phyloP scores from a whole-genome alignment of 768 basidiomycete genomes.

The Cytidiella melzeri region DNA sequence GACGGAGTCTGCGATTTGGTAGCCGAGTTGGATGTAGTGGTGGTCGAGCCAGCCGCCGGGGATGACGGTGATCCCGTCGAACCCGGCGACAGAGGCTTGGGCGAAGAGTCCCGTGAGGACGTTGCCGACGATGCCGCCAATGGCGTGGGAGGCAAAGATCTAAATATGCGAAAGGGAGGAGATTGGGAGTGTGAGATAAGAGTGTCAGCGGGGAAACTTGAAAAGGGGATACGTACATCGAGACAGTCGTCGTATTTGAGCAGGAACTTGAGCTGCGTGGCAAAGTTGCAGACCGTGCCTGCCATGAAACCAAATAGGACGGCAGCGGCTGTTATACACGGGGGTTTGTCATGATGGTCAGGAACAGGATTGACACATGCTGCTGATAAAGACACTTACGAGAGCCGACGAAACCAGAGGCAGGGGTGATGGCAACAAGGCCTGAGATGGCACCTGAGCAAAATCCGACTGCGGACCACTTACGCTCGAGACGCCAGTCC shows the following conservation, averaged over 20 bases:
- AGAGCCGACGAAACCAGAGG: conserved; percentile 72
- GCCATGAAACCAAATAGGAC: conserved; percentile 83
- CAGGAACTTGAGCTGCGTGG: conserved; percentile 90
- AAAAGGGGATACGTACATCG: conserved; percentile 46
- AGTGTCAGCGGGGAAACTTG: background rate
- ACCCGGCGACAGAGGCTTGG: conserved; percentile 68
- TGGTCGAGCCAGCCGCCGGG: conserved; percentile 86
- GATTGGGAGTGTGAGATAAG: no score
- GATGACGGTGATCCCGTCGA: conserved; percentile 66
- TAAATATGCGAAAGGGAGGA: conserved; percentile 23
- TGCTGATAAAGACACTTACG: conserved; percentile 36
- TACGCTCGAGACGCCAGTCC: conserved; percentile 90
- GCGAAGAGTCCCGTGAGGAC: conserved; percentile 87
- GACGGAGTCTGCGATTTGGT: conserved; percentile 74
- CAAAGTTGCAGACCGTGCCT: conserved; percentile 85
- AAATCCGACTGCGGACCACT: conserved; percentile 92
- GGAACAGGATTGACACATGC: background rate
- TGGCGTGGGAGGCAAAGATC: conserved; percentile 84
- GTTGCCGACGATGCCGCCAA: conserved; percentile 79
- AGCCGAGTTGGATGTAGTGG: conserved; percentile 76
- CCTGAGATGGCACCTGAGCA: conserved; percentile 93
- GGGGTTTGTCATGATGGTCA: background rate
- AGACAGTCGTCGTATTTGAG: conserved; percentile 73
- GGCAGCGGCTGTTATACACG: conserved; percentile 52
- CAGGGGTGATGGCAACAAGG: conserved; percentile 87